phyloP scores from a whole-genome alignment of 768 basidiomycete species.

The Termitomyces sp. region DNA sequence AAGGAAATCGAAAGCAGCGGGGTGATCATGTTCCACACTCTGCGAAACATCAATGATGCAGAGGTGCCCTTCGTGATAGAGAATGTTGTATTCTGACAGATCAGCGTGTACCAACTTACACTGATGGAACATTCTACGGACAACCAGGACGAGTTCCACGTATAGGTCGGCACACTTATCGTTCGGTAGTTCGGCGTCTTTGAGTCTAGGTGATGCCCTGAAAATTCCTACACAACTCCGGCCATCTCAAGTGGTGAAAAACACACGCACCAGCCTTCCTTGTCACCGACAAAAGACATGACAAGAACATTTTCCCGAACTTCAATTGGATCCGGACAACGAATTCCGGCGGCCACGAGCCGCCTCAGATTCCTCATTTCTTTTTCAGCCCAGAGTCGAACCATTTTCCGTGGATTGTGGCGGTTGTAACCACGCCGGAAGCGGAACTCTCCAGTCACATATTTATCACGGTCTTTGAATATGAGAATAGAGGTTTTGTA shows the following conservation, averaged over 20 bases:
- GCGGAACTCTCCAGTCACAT: constrained; percentile 94
- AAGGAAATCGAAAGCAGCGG: constrained; percentile 93
- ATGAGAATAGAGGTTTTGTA: constrained; percentile 98
- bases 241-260: neutral
- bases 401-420: constrained; percentile 97
- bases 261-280: constrained; percentile 71
- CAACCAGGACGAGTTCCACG: constrained; percentile 70
- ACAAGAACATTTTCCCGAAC: constrained; percentile 96
- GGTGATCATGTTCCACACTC: constrained; percentile 98
- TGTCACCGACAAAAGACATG: constrained; percentile 88
- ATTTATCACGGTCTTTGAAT: constrained; percentile 97
- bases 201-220: constrained; percentile 92
- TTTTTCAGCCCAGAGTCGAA: constrained; percentile 97
- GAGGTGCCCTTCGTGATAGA: constrained; percentile 79
- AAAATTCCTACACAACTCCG: neutral
- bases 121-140: constrained; percentile 82
- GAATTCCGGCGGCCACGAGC: constrained; percentile 77
- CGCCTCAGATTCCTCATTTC: constrained; percentile 96
- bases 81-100: constrained; percentile 96
- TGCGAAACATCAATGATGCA: constrained; percentile 98
- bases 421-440: constrained; percentile 88
- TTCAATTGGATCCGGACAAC: constrained; percentile 86
- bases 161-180: constrained; percentile 64
- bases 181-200: constrained; percentile 68
- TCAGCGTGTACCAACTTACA: constrained; percentile 98